Evolutionary conservation across 495 filamentous ascomycete genomes (phyloP), one percentile per base, ranked within the genome.

Genomic region (Durotheca rogersii): DNA sequence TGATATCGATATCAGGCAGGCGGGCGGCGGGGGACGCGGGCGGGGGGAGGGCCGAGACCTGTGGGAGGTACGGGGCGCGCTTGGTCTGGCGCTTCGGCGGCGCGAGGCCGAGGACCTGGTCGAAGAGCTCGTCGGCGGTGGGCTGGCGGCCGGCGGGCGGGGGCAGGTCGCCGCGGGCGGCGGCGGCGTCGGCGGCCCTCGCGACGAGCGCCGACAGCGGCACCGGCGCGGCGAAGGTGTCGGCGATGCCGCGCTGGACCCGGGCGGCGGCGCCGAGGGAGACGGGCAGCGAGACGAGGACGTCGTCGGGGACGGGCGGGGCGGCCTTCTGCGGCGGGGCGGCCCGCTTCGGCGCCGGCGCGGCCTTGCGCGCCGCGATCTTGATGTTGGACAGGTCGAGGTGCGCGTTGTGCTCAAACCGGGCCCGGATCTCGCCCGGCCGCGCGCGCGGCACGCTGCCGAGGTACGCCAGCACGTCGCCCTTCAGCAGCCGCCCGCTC

Each of bases 331-430:
- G 58, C 10, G 71, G 61, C n/a, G 71, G 64, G 27, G 67, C 68
- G 27, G 76, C 74, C 34, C 70, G 68, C 31, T 60, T 51, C 48
- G 75, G 74, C 66, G 74, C 73, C n/a, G 70, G 61, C 3, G 73
- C 68, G 32, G 77, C 72, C 16, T 82, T 71, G n/a, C 79, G 70
- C 14, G 85, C 83, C 48, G 90, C 73, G 17, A 74, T 61, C 77
- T 95, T 94, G 74, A 96, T 90, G 71, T 96, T 95, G 72, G 87
- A 93, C 44, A 97, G 80, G 67, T 97, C 94, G 18, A 98, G 79
- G 66, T 95, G 89, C 30, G 74, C 69, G 23, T 90, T 82, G 65
- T 93, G 86, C 34, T 76, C 69, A 58, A 96, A 82, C 7, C 81
- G 81, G 18, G 75, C 70, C 32, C 83, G 83, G 51, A 88, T 80